Evolutionary conservation across 2,329 filamentous ascomycete species (phyloP).

Genomic region (Pseudogymnoascus sp.): DNA sequence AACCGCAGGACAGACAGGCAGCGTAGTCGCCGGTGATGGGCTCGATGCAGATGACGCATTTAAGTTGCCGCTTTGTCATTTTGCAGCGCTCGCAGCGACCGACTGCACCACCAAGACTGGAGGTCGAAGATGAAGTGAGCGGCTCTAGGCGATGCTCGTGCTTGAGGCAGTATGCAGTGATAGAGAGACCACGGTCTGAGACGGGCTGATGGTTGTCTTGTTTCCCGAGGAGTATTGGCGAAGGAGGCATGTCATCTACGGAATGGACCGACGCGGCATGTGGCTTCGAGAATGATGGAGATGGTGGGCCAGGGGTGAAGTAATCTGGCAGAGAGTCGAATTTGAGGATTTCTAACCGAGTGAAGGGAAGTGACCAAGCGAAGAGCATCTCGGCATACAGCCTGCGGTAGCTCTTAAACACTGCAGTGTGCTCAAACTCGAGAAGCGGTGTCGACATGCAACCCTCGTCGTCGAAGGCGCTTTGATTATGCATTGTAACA

Average conservation of each 20-base stretch:
- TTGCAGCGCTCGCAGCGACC: conserved; percentile 44
- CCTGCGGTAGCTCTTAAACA: conserved; percentile 54
- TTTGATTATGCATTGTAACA: conserved; percentile 51
- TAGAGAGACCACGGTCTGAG: conserved; percentile 41
- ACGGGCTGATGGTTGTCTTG: conserved; percentile 38
- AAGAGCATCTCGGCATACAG: conserved; percentile 62
- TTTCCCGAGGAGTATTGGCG: conserved; percentile 49
- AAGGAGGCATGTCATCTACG: conserved; percentile 26
- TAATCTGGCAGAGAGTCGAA: conserved; percentile 55
- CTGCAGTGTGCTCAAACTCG: conserved; percentile 36
- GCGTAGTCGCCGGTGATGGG: conserved; percentile 52
- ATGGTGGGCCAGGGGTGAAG: conserved; percentile 19
- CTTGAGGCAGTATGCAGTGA: conserved; percentile 53
- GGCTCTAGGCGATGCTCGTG: conserved; percentile 57
- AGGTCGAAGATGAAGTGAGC: conserved; percentile 31
- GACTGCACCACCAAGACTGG: conserved; percentile 35
- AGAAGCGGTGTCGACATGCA: conserved; percentile 53
- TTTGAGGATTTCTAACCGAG: conserved; percentile 59
- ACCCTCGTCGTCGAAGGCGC: conserved; percentile 61
- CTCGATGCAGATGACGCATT: conserved; percentile 55
- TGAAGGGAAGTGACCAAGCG: conserved; percentile 55
- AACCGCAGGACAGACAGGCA: conserved; percentile 55
- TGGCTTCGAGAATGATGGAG: conserved; percentile 17
- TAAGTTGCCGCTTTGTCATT: conserved; percentile 46
- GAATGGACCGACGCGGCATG: conserved; percentile 23